A percentile compares a stretch with the other conserved stretches of the same genome.
Evolutionary conservation across 352 stramenopile genomes (phyloP).

Genomic region (Globisporangium ultimum): DNA sequence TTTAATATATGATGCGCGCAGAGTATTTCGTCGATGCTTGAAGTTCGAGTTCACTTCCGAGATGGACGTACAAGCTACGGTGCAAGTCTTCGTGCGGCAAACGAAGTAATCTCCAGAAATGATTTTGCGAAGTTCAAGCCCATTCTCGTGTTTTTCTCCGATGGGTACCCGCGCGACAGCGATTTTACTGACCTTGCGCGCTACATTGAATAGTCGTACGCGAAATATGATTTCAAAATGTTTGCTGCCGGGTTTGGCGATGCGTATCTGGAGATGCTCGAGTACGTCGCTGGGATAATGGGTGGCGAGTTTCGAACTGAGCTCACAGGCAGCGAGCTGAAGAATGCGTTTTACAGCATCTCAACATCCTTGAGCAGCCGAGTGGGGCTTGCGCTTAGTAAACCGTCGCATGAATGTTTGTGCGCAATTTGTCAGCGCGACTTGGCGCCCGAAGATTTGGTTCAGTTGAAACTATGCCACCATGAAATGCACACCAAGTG

Average conservation of each 20-base stretch:
- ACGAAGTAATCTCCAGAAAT: slow-evolving; percentile 62
- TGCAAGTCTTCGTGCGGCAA: slow-evolving; percentile 39
- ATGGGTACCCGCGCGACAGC: slow-evolving; percentile 44
- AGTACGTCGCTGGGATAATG: slow-evolving; percentile 45
- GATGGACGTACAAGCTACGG: slow-evolving; percentile 44
- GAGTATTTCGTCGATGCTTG: slow-evolving; percentile 32
- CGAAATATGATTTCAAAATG: slow-evolving; percentile 46
- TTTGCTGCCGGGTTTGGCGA: slow-evolving; percentile 64
- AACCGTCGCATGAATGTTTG: slow-evolving; percentile 46
- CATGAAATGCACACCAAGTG: slow-evolving; percentile 55
- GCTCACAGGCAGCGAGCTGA: slow-evolving; percentile 56
- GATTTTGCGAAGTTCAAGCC: slow-evolving; percentile 55
- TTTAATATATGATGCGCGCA: slow-evolving; percentile 39
- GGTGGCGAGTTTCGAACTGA: slow-evolving; percentile 53
- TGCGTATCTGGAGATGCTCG: slow-evolving; percentile 50
- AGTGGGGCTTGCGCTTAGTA: slow-evolving; percentile 46
- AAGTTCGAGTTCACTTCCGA: slow-evolving; percentile 23
- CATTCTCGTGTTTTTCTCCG: slow-evolving; percentile 71
- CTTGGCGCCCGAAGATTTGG: slow-evolving; percentile 36
- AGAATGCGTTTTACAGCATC: slow-evolving; percentile 67
- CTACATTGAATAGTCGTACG: slow-evolving; percentile 46
- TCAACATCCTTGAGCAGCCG: slow-evolving; percentile 59
- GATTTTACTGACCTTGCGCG: slow-evolving; percentile 32
- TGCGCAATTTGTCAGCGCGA: slow-evolving; percentile 59
- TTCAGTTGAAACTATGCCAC: slow-evolving; percentile 33